Base-by-base conservation (phyloP, 768 basidiomycete species). In the Trametes meyenii region DNA sequence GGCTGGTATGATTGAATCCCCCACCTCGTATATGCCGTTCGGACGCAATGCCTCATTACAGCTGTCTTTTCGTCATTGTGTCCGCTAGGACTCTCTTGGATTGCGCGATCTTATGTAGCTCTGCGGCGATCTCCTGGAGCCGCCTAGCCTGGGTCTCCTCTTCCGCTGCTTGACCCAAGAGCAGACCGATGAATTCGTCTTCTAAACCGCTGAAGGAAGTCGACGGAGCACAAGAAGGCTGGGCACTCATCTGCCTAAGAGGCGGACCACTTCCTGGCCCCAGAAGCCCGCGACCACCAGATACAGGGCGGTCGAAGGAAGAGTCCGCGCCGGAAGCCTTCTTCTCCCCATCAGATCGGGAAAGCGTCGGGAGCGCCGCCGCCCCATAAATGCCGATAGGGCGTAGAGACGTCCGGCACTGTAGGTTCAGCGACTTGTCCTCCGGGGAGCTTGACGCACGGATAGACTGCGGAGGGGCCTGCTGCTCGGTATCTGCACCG, bases 71-170 rank as follows among this genome's bases (percentile, higher is more conserved):
- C 43, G 50, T 40, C 26, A 52, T 57, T 7, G 36, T 51, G 14
- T 42, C 24, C 16, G 53, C 64, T n/a, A 65, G 52, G 6, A 51
- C 52, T 49, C 56, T 54, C 38, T 56, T 61, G 39, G 50, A 40
- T 13, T 33, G 48, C 7, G 66, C 66, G 39, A 61, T 38, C 6
- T 48, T n/a, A 24, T 60, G 50, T 16, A 66, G 40, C 16, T 48
- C 42, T 21, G 54, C 45, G 11, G 66, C 66, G 21, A 65, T 50
- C 11, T 51, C 36, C 53, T 60, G 50, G 29, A 65, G 60, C 4
- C 45, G 53, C 13, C 35, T 44, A 10, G 60, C 64, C 8, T 58
- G 55, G 6, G 11, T 26, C 50, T 65, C 64, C 42, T 65, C 64
- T 26, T 58, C 64, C 36, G 13, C 11, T 33, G 60, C 64, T 46